Evolutionary conservation across 108 stramenopile species (phyloP), one percentile per base, ranked within the genome.

Genomic region (Nitzschia sp.): DNA sequence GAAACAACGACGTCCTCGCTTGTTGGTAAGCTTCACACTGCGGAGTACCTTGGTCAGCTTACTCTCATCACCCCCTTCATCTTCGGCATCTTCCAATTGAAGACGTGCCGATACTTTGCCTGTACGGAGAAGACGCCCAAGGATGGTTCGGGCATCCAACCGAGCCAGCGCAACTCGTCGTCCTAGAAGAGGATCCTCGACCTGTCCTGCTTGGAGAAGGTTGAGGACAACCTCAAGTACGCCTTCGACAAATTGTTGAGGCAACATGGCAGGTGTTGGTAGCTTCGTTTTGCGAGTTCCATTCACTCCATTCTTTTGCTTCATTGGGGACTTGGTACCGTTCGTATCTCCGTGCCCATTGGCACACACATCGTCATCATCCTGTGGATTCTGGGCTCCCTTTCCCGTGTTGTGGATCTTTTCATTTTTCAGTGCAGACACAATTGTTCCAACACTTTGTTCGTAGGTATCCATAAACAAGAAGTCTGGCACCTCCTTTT

Each of bases 211-310:
- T 57, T 62, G 59, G 0, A 79, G 66, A 10, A 67, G n/a, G 6
- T 42, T 51, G 17, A 78, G 67, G 0, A 68, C 63, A 37, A 79
- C 64, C n/a, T 50, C 58, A 8, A 63, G 46, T 15, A 72, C 51
- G 11, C 72, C 78, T 51, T 79, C 78, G 15, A 79, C 51, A 60
- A 79, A 79, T 39, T 53, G 21, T 48, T 79, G 72, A n/a, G 78
- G 78, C 52, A 69, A 43, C 22, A 29, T 53, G 15, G 61, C 12
- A 10, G 78, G 78, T 6, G 52, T 63, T 44, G 22, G 10, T 15
- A 7, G 29, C 22, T 44, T 17, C 58, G 50, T 21, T 12, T 51
- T 29, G 2, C 42, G 66, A 41, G 21, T 37, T 2, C 43, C 34
- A 17, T 43, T 44, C 41, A 62, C 2, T 20, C 67, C 67, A 62